Percentiles rank a stretch among this genome's conserved stretches.
Evolutionary conservation across 208 protist genomes (phyloP).

Genomic region (Kentomonas sorsogonicus): DNA sequence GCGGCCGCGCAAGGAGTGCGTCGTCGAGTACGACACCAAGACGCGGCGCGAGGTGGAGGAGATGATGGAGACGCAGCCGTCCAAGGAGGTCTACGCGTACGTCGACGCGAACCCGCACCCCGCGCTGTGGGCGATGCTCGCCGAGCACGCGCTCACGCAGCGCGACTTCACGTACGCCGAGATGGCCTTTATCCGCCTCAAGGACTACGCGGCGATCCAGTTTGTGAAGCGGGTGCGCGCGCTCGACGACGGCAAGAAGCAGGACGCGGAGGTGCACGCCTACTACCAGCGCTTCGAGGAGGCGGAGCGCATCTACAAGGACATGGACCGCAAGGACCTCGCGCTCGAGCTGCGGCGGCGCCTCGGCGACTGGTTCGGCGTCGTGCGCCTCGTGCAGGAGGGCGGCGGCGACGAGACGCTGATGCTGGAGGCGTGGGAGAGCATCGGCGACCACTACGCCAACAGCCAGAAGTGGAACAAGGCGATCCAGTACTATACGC

Average conservation of each 20-base stretch:
- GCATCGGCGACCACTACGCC: slow-evolving; percentile 95
- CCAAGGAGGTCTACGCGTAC: slow-evolving; percentile 90
- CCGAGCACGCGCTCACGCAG: slow-evolving; percentile 86
- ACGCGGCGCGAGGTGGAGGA: slow-evolving; percentile 83
- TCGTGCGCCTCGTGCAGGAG: slow-evolving; percentile 91
- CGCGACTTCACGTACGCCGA: slow-evolving; percentile 89
- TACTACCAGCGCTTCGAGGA: slow-evolving; percentile 95
- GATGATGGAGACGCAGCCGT: slow-evolving; percentile 40
- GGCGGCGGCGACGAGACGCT: slow-evolving; percentile 90
- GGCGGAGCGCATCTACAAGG: slow-evolving; percentile 93
- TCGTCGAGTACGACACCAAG: slow-evolving; percentile 88
- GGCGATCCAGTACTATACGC: slow-evolving; percentile 93
- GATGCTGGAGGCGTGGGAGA: slow-evolving; percentile 84
- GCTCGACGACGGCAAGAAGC: slow-evolving; percentile 92
- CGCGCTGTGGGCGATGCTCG: slow-evolving; percentile 93
- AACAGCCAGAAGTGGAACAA: slow-evolving; percentile 93
- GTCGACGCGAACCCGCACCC: slow-evolving; percentile 88
- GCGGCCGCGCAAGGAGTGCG: slow-evolving; percentile 71
- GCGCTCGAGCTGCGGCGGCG: slow-evolving; percentile 90
- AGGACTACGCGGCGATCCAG: slow-evolving; percentile 95
- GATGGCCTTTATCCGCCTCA: slow-evolving; percentile 91
- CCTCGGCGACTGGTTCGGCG: slow-evolving; percentile 94
- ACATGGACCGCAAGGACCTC: slow-evolving; percentile 95
- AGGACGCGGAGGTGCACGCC: slow-evolving; percentile 93
- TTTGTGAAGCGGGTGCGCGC: slow-evolving; percentile 92